Conservation (phyloP, 768 basidiomycete species). For the Panaeolus papilionaceus region DNA sequence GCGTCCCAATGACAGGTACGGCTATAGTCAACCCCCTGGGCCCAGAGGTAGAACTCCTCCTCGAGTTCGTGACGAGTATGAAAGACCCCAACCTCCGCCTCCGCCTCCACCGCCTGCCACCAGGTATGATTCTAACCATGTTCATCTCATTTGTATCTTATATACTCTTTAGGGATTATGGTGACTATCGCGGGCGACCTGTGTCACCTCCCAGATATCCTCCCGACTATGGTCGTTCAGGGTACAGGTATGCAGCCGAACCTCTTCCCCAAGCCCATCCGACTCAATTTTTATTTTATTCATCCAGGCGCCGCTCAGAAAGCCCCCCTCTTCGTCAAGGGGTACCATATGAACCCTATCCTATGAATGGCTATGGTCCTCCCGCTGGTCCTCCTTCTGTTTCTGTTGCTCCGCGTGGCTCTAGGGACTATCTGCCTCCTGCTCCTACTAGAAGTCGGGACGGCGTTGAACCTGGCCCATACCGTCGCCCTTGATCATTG, state of each 20-base stretch:
- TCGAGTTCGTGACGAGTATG: conserved; percentile 69
- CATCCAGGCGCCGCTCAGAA: conserved; percentile 69
- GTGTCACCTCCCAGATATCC: conserved; percentile 57
- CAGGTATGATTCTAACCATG: conserved; percentile 47
- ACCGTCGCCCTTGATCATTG: conserved; percentile 43
- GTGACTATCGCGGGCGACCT: conserved; percentile 62
- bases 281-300: conserved; percentile 9
- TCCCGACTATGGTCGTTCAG: conserved; percentile 57
- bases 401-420: conserved; percentile 29
- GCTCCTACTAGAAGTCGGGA: conserved; percentile 52
- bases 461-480: conserved; percentile 45
- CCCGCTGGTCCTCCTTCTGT: conserved; percentile 33
- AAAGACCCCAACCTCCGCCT: conserved; percentile 45
- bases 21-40: conserved; percentile 52
- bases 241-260: conserved; percentile 48
- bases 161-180: conserved; percentile 54
- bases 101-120: conserved; percentile 22
- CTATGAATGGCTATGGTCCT: conserved; percentile 55
- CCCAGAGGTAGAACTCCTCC: conserved; percentile 65
- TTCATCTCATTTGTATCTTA: conserved; percentile 17
- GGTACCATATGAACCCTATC: conserved; percentile 58
- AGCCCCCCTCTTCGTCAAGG: conserved; percentile 65
- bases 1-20: conserved; percentile 57
- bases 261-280: background rate
- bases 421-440: conserved; percentile 52